Conservation (phyloP, 2,329 filamentous ascomycete species). For the Arthroderma uncinatum region DNA sequence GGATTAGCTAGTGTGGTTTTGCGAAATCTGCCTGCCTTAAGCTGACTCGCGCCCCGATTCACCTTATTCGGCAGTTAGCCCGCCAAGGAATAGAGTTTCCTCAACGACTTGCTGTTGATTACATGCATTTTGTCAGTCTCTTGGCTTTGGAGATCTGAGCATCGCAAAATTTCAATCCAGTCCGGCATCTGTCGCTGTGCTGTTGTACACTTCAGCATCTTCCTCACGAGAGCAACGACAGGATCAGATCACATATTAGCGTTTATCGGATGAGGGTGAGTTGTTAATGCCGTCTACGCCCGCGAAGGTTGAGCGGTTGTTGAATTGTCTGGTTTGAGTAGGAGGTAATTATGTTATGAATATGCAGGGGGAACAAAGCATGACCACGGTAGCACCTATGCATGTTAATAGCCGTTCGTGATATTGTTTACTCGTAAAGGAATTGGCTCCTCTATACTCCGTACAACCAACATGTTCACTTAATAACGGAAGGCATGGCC, state of each 20-base stretch:
- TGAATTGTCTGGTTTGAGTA: not conserved
- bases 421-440: not conserved
- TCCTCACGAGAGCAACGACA: not conserved
- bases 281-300: not conserved
- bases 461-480: not conserved
- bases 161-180: slow-evolving; percentile 5
- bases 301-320: slow-evolving; percentile 1
- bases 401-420: not conserved
- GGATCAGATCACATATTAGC: not conserved
- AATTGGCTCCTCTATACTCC: not conserved
- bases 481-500: not conserved
- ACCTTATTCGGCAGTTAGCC: not conserved
- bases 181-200: not conserved
- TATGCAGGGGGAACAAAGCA: slow-evolving; percentile 1
- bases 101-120: slow-evolving; percentile 1
- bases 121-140: slow-evolving; percentile 2
- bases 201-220: not conserved
- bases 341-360: not conserved
- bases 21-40: not conserved
- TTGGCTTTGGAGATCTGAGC: slow-evolving; percentile 5
- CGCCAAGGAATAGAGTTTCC: slow-evolving; percentile 2
- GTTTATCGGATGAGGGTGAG: not conserved
- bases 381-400: not conserved
- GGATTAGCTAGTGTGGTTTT: not conserved
- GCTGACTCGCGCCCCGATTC: not conserved